Percentiles rank a stretch among this genome's conserved stretches.
phyloP scores from a whole-genome alignment of 352 stramenopile genomes.

The Pythium chondricola region DNA sequence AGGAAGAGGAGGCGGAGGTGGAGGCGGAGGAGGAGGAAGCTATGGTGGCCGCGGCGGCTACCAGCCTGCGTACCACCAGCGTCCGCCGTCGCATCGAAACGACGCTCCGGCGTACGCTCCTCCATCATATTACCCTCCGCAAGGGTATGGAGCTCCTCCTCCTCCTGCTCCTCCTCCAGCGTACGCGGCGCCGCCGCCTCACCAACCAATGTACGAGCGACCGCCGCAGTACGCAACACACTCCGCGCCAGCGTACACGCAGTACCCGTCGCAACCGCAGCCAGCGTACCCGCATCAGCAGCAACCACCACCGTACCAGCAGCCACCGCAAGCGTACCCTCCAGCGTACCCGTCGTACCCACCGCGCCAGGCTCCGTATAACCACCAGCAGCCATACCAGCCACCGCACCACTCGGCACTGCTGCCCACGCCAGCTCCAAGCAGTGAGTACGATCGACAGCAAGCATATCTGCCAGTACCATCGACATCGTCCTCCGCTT shows the following conservation, averaged over 20 bases:
- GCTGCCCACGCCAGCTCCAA: background rate
- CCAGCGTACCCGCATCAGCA: conserved; percentile 5
- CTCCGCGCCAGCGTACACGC: background rate
- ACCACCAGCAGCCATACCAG: conserved; percentile 15
- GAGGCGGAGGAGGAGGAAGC: background rate
- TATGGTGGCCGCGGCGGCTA: background rate
- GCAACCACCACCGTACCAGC: conserved; percentile 9
- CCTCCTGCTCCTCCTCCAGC: background rate
- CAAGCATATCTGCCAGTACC: too few species aligned
- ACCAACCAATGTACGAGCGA: conserved; percentile 10
- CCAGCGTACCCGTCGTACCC: conserved; percentile 11
- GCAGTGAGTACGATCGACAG: background rate
- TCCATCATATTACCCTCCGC: background rate
- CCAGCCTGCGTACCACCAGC: background rate
- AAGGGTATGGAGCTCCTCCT: background rate
- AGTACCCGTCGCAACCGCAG: conserved; percentile 9
- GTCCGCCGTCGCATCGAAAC: background rate
- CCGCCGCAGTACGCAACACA: background rate
- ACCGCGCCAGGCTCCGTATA: conserved; percentile 7
- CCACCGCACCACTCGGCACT: too few species aligned
- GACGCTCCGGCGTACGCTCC: background rate
- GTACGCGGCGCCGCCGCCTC: background rate
- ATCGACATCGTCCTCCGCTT: background rate
- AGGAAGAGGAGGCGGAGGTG: background rate
- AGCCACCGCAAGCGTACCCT: conserved; percentile 14